phyloP scores from a whole-genome alignment of 805 yeast genomes.

The Cyberlindnera suaveolens region DNA sequence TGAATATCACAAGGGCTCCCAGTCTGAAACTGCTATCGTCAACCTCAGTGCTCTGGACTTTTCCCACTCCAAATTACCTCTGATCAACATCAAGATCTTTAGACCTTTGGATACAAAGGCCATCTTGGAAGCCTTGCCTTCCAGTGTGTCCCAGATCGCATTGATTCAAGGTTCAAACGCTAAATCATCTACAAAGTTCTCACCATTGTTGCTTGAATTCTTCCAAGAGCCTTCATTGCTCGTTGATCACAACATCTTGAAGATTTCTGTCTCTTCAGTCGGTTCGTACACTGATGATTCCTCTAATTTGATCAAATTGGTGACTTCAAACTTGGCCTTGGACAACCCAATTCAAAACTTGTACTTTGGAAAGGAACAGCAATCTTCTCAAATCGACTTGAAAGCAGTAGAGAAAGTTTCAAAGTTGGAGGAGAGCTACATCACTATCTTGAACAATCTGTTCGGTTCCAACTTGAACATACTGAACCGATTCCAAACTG shows the following conservation, averaged over 20 bases:
- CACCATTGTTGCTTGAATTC: conserved; percentile 72
- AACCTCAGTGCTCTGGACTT: conserved; percentile 8
- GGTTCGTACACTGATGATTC: conserved; percentile 23
- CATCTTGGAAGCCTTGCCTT: conserved; percentile 39
- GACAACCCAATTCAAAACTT: conserved; percentile 57
- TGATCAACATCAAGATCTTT: conserved; percentile 68
- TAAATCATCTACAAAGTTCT: conserved; percentile 38
- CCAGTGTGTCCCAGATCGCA: conserved; percentile 48
- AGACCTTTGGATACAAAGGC: conserved; percentile 38
- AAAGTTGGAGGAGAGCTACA: conserved; percentile 66
- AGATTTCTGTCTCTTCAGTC: conserved; percentile 52
- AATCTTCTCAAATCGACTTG: conserved; percentile 7
- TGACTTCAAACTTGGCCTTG: conserved; percentile 45
- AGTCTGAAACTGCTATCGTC: conserved; percentile 47
- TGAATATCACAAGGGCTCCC: conserved; percentile 36
- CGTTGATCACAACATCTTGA: conserved; percentile 38
- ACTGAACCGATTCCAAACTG: conserved; percentile 50
- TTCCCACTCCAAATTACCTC: conserved; percentile 14
- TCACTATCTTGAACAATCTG: conserved; percentile 67
- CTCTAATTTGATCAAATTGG: conserved; percentile 22
- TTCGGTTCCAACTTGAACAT: conserved; percentile 50
- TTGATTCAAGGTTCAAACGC: conserved; percentile 52
- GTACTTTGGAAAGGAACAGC: conserved; percentile 41
- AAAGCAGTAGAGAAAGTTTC: conserved; percentile 35
- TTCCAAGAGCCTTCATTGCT: conserved; percentile 50